Evolutionary conservation across 495 filamentous ascomycete species (phyloP), one percentile per base, ranked within the genome.

Genomic region (Xanthoparmelia taractica): DNA sequence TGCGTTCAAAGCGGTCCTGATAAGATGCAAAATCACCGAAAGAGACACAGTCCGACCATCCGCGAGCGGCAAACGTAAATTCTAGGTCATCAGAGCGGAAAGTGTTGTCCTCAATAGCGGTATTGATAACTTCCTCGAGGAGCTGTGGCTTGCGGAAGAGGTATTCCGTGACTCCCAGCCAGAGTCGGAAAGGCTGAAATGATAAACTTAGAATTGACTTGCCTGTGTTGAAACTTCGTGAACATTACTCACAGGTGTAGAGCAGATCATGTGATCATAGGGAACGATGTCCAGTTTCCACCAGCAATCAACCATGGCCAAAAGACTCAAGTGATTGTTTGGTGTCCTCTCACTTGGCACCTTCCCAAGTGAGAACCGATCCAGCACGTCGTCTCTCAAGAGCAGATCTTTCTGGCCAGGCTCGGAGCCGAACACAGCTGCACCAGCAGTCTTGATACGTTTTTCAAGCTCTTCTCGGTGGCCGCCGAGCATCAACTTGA

Each of bases 291-390:
- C 89, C 18, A 96, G 79, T 63, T 88, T 88, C 74, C 86, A 92
- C 94, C 94, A 98, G 75, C 91, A 97, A 76, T 98, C 94, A 34
- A 97, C 94, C 84, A 98, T 98, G n/a, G 93, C 95, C 43, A 98
- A 82, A 57, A 98, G 82, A 75, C 84, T 89, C 37, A 98, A 78
- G 73, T 98, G 94, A 69, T 91, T 97, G 74, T 98, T 98, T 33
- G 87, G 90, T 25, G 87, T 78, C 0, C 85, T 78, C 68, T 84
- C 79, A 64, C 85, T 84, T 63, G 86, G 76, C 65, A 76, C 65
- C 75, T 89, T 79, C 23, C 87, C 86, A 2, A 97, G 77, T 47
- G 85, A 90, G 74, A 96, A 98, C 31, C 84, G 85, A 74, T 96
- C 92, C 10, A 98, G 82, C 8, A 96, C 84, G 52, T 89, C 87